These are phyloP conservation scores for Cordyceps farinosa DNA, from an alignment of 2,329 filamentous ascomycete genomes.

Conservation along the genomic window DNA sequence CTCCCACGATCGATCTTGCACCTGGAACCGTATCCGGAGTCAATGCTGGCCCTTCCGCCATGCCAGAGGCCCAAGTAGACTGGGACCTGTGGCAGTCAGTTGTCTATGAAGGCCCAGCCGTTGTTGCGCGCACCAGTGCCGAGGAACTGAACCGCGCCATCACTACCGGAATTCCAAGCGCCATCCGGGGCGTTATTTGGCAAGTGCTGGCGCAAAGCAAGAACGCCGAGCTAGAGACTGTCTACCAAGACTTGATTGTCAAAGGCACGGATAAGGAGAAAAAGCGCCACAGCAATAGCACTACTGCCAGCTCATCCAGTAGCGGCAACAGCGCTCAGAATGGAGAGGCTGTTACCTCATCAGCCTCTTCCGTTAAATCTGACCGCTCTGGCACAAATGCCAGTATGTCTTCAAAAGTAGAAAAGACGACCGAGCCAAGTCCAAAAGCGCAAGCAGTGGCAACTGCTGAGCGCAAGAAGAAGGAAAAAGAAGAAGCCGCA, in stretches of 20 bases:
- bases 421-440: slow-evolving; percentile 61
- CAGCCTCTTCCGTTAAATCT: slow-evolving; percentile 80
- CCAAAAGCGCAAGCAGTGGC: slow-evolving; percentile 62
- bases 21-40: slow-evolving; percentile 85
- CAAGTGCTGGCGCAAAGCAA: slow-evolving; percentile 95
- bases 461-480: slow-evolving; percentile 69
- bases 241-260: slow-evolving; percentile 78
- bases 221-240: slow-evolving; percentile 79
- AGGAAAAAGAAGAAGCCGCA: slow-evolving; percentile 71
- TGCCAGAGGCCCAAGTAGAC: slow-evolving; percentile 75
- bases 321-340: slow-evolving; percentile 59
- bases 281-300: slow-evolving; percentile 55
- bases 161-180: slow-evolving; percentile 86
- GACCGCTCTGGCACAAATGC: slow-evolving; percentile 63
- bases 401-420: slow-evolving; percentile 53
- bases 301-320: slow-evolving; percentile 48
- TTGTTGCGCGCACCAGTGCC: slow-evolving; percentile 80
- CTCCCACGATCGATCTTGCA: slow-evolving; percentile 67
- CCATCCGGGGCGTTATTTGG: slow-evolving; percentile 98
- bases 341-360: slow-evolving; percentile 65
- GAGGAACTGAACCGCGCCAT: slow-evolving; percentile 90
- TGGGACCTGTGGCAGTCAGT: slow-evolving; percentile 98
- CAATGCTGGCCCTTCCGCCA: slow-evolving; percentile 68
- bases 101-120: slow-evolving; percentile 88
- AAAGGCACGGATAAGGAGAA: slow-evolving; percentile 80